Conservation (phyloP, 352 stramenopile species). For the Globisporangium nagaii region DNA sequence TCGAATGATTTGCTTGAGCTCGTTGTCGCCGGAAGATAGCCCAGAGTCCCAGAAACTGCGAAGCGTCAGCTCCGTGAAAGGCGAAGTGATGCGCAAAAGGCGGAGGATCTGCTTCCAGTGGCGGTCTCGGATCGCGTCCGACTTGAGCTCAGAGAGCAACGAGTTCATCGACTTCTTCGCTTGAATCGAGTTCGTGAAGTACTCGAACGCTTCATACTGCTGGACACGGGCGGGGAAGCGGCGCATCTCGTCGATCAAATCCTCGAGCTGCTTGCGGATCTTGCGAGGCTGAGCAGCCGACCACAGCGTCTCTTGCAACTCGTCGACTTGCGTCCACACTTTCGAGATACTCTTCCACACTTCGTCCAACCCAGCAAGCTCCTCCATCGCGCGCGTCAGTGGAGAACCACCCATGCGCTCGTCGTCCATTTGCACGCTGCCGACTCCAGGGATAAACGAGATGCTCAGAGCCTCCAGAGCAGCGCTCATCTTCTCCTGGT, state of each 20-base stretch:
- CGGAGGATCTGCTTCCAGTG: slow-evolving; percentile 99
- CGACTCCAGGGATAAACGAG: slow-evolving; percentile 39
- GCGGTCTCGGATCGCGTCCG: slow-evolving; percentile 97
- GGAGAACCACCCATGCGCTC: slow-evolving; percentile 71
- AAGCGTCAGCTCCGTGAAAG: slow-evolving; percentile 95
- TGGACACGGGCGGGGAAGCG: slow-evolving; percentile 94
- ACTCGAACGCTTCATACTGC: slow-evolving; percentile 97
- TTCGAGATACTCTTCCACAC: slow-evolving; percentile 96
- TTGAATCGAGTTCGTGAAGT: slow-evolving; percentile 92
- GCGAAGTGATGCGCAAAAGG: slow-evolving; percentile 88
- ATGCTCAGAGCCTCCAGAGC: slow-evolving; percentile 96
- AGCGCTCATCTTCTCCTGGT: slow-evolving; percentile 93
- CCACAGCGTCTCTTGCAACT: slow-evolving; percentile 94
- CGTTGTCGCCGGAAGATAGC: slow-evolving; percentile 89
- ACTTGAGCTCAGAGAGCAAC: slow-evolving; percentile 97
- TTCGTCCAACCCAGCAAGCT: slow-evolving; percentile 96
- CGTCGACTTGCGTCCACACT: slow-evolving; percentile 83
- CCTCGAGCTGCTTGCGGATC: slow-evolving; percentile 94
- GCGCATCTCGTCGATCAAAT: slow-evolving; percentile 95
- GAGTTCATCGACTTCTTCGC: slow-evolving; percentile 91
- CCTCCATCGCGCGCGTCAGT: slow-evolving; percentile 73
- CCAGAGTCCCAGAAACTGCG: slow-evolving; percentile 97
- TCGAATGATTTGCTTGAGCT: slow-evolving; percentile 96
- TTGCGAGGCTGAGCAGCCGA: slow-evolving; percentile 93
- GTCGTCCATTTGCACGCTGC: slow-evolving; percentile 59